A percentile compares a stretch with the other conserved stretches of the same genome.
phyloP scores from a whole-genome alignment of 2,329 filamentous ascomycete genomes.

The Bipolaris gigantea region DNA sequence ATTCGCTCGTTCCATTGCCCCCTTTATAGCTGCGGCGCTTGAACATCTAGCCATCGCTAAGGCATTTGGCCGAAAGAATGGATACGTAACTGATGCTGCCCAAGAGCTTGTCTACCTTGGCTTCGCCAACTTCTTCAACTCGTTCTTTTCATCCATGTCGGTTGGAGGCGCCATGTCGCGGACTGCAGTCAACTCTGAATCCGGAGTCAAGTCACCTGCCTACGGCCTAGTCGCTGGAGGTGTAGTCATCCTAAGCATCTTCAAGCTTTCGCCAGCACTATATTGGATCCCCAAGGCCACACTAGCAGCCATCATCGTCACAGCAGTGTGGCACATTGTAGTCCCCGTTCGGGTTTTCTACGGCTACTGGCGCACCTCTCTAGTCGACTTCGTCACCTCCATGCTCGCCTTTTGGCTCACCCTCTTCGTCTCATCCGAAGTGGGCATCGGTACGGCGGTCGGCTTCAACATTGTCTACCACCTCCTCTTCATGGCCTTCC shows the following conservation, averaged over 20 bases:
- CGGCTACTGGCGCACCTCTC: slow-evolving; percentile 65
- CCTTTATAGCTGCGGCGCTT: slow-evolving; percentile 63
- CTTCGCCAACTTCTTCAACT: slow-evolving; percentile 64
- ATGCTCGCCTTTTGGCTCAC: slow-evolving; percentile 68
- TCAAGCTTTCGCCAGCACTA: slow-evolving; percentile 61
- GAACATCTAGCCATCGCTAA: slow-evolving; percentile 68
- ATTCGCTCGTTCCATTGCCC: slow-evolving; percentile 58
- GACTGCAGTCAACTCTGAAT: slow-evolving; percentile 68
- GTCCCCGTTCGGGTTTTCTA: slow-evolving; percentile 62
- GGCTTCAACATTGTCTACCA: slow-evolving; percentile 56
- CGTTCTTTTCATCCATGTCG: slow-evolving; percentile 67
- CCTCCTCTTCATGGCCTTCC: slow-evolving; percentile 62
- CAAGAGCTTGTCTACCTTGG: slow-evolving; percentile 68
- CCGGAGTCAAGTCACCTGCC: slow-evolving; percentile 63
- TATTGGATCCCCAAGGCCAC: slow-evolving; percentile 71
- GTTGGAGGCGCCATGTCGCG: slow-evolving; percentile 68
- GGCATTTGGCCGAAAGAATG: slow-evolving; percentile 63
- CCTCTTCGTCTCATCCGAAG: slow-evolving; percentile 62
- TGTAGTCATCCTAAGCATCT: slow-evolving; percentile 64
- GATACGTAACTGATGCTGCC: slow-evolving; percentile 65
- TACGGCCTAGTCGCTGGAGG: slow-evolving; percentile 63
- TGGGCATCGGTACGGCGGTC: slow-evolving; percentile 62
- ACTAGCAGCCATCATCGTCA: slow-evolving; percentile 67
- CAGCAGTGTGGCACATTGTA: slow-evolving; percentile 65
- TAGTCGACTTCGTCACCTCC: slow-evolving; percentile 65